Conservation (phyloP, 257 asterid species). For the Petunia secreta region DNA sequence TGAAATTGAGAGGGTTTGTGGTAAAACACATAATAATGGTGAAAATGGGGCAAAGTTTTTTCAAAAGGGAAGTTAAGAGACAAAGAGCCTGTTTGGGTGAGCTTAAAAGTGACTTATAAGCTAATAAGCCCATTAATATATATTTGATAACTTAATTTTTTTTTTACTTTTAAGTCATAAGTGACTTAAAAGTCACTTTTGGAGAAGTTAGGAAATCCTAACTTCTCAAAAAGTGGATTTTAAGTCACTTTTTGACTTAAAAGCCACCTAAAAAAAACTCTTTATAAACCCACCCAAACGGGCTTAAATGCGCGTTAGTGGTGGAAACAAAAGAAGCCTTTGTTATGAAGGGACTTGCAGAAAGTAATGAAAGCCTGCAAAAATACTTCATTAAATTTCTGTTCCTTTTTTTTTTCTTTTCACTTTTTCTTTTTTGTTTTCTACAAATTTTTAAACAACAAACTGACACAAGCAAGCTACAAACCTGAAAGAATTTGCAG, state of each 20-base stretch:
- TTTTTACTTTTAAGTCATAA: too few species aligned
- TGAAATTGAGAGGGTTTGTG: not conserved
- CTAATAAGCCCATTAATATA: too few species aligned
- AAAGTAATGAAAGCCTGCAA: slow-evolving; percentile 32
- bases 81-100: too few species aligned
- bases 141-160: too few species aligned
- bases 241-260: too few species aligned
- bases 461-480: slow-evolving; percentile 31
- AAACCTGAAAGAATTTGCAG: slow-evolving; percentile 40
- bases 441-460: not conserved
- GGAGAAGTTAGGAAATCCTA: too few species aligned
- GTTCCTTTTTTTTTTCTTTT: not conserved
- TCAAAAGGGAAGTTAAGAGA: slow-evolving; percentile 1
- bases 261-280: too few species aligned
- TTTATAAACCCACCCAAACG: too few species aligned
- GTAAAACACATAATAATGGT: not conserved
- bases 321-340: slow-evolving; percentile 39
- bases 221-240: too few species aligned
- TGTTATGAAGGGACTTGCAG: slow-evolving; percentile 31
- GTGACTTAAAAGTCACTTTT: too few species aligned
- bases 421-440: not conserved
- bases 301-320: slow-evolving; percentile 38
- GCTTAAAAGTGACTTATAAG: too few species aligned
- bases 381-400: slow-evolving; percentile 21
- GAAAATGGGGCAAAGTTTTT: not conserved